Evolutionary conservation across 495 filamentous ascomycete species (phyloP), one percentile per base, ranked within the genome.

Genomic region (Hypoxylon lenormandii): DNA sequence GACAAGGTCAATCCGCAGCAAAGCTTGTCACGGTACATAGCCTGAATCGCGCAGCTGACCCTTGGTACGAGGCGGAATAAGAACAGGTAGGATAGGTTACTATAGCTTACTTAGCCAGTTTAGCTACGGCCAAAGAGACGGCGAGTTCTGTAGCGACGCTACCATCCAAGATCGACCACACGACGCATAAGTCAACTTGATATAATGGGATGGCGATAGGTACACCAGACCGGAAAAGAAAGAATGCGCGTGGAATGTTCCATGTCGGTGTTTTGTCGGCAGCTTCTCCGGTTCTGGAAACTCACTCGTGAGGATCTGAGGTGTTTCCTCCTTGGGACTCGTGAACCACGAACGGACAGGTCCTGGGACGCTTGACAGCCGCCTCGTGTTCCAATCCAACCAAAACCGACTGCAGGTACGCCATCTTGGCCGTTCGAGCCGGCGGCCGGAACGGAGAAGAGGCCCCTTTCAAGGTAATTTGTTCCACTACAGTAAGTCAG

Each of bases 331-430:
- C 57, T 71, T 55, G 62, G 62, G 62, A 26, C 26, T 46, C 37
- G 26, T 64, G 64, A 64, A 64, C 69, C 69, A 64, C 43, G 43
- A 46, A 60, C 42, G 8, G 33, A 42, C 50, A 53, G 48, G 45
- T 43, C 52, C 54, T 72, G 64, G 69, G 49, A 72, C 69, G 64
- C 64, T 46, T 60, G 54, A 53, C 60, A 68, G 69, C 60, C 64
- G 69, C 69, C 69, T 72, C 69, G 69, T 72, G 69, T 72, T 72
- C 69, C 55, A 72, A 61, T 45, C 63, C 64, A 69, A 37, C 64
- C 54, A 60, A 68, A 51, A 18, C 30, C 26, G 22, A 40, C 64
- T 64, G 69, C 60, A 69, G 69, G 59, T 72, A 54, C 64, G 52
- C 64, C 54, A 42, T 59, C 53, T 56, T 51, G 53, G 28, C 40